Evolutionary conservation across 176 grass and related monocot genomes (phyloP), one percentile per base, ranked within the genome.

Genomic region (Elymus sibiricus): DNA sequence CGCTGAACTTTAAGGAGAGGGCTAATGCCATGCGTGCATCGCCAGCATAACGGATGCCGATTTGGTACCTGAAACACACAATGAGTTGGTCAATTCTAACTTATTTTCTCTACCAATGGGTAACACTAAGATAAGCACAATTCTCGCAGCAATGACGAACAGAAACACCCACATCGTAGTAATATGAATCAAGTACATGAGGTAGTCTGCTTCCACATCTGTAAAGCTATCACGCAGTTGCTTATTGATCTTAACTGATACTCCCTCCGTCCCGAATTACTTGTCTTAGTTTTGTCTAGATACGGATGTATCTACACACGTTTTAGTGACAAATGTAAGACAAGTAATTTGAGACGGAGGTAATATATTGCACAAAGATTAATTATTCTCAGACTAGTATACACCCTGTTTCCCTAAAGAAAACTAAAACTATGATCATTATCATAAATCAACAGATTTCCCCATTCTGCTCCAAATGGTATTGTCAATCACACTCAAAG

Each of bases 21-120:
- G 93, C 91, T 79, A 98, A 85, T 42, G 88, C 84, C 96, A 98
- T 95, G 73, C 96, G 94, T 65, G 96, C 96, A 63, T 90, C 92
- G 7, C 93, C 96, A 21, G 96, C 91, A 70, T 98, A 98, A 77
- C 96, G 93, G 22, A 98, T 85, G 71, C 96, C 96, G 13, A 98
- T 98, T 74, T 98, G 96, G 74, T 98, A 95, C 88, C 96, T 98
- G 86, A 92, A 86, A 81, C 39, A 35, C 9, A 74, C 3, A 72
- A 75, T 75, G 58, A 34, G 44, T 40, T 7, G 12, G 19, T 2
- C 19, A 70, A 12, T 10, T 34, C 15, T 71, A 2, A 43, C 22
- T 29, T 66, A 1, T 63, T 63, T 86, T 47, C 0, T 46, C 6
- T 1, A 2, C 26, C 35, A 19, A 19, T 0, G 34, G 26, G 11